Conservation (phyloP, 2,329 filamentous ascomycete genomes). For the Coniochaeta pulveracea region DNA sequence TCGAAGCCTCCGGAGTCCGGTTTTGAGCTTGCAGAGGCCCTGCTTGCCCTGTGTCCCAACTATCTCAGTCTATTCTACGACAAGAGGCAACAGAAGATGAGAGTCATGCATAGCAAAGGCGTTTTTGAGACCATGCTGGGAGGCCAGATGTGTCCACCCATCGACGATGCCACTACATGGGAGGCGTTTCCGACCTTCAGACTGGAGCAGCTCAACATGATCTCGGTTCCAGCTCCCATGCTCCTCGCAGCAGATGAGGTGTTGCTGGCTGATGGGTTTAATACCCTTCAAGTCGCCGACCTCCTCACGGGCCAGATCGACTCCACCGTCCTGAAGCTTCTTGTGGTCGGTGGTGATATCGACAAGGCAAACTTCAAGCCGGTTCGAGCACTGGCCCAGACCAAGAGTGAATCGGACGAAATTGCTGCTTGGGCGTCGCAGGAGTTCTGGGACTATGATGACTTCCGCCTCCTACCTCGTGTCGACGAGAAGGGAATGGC, state of each 20-base stretch:
- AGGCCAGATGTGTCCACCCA: neutral
- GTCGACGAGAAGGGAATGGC: no score
- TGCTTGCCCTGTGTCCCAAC: constrained; percentile 12
- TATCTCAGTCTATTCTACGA: constrained; percentile 12
- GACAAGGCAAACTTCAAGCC: no score
- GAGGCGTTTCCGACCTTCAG: neutral
- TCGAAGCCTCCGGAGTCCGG: constrained; percentile 6
- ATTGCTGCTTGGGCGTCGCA: no score
- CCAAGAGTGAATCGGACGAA: no score
- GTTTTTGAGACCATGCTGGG: constrained; percentile 8
- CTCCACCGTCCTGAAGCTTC: no score
- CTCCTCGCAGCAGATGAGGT: constrained; percentile 65
- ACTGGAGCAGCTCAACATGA: neutral
- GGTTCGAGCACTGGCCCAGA: no score
- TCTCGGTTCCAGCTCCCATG: constrained; percentile 25
- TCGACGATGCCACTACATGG: constrained; percentile 1
- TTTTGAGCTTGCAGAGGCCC: constrained; percentile 12
- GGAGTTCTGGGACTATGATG: no score
- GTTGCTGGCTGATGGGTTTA: no score
- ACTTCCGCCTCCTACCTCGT: no score
- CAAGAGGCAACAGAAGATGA: constrained; percentile 4
- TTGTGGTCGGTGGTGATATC: no score
- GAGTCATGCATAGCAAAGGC: constrained; percentile 12
- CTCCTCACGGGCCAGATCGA: no score
- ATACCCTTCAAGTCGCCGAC: no score